phyloP scores from a whole-genome alignment of 2,329 filamentous ascomycete genomes.

The Aspergillus glaucus region DNA sequence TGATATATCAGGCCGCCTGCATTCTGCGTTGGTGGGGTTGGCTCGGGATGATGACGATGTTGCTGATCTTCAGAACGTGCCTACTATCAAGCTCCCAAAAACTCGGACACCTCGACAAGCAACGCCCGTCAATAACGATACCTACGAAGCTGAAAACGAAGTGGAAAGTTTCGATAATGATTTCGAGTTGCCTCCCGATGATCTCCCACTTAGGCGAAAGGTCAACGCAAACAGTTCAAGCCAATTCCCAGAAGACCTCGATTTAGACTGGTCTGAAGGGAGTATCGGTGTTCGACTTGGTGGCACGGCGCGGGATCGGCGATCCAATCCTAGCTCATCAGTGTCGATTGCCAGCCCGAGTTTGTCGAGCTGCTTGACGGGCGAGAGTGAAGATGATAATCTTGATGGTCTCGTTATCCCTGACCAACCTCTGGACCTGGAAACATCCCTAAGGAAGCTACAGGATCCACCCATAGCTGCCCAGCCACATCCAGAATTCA shows the following conservation, averaged over 20 bases:
- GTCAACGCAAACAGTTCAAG: conserved; percentile 60
- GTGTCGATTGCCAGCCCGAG: conserved; percentile 87
- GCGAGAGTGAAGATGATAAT: conserved; percentile 89
- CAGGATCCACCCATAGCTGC: conserved; percentile 41
- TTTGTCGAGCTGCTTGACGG: conserved; percentile 81
- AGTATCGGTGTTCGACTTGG: conserved; percentile 87
- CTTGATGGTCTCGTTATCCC: conserved; percentile 86
- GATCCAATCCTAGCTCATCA: conserved; percentile 76
- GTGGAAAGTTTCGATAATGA: conserved; percentile 68
- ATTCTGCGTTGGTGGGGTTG: conserved; percentile 50
- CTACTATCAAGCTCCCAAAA: conserved; percentile 64
- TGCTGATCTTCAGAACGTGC: conserved; percentile 56
- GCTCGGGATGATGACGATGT: conserved; percentile 58
- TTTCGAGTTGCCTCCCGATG: conserved; percentile 63
- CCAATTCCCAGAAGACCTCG: conserved; percentile 66
- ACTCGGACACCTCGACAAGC: conserved; percentile 48
- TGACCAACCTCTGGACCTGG: conserved; percentile 74
- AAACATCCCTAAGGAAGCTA: conserved; percentile 67
- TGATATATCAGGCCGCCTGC: conserved; percentile 44
- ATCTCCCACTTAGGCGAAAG: conserved; percentile 54
- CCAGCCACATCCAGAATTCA: conserved; percentile 27
- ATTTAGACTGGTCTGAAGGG: conserved; percentile 80
- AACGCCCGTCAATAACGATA: conserved; percentile 43
- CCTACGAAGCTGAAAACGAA: conserved; percentile 32
- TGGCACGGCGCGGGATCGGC: conserved; percentile 73